A percentile compares a stretch with the other conserved stretches of the same genome.
Conservation (phyloP, 2,329 filamentous ascomycete species). For the Fusarium piperis region DNA sequence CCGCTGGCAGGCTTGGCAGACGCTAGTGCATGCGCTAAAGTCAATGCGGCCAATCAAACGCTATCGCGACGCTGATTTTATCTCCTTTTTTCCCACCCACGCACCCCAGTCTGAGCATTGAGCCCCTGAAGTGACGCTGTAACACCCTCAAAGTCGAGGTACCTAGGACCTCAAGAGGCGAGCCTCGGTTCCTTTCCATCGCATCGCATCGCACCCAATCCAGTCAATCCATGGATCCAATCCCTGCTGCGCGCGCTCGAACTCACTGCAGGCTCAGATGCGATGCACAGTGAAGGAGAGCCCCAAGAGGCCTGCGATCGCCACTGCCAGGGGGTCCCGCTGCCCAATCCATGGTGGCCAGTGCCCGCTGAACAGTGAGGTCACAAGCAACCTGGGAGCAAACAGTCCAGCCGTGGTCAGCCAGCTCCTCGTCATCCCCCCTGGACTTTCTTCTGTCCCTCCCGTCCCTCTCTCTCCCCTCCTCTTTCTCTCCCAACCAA, state of each 20-base stretch:
- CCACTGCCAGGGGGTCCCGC: conserved; percentile 30
- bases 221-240: not conserved
- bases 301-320: conserved; percentile 24
- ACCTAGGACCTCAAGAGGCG: conserved; percentile 24
- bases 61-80: conserved; percentile 47
- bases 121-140: conserved; percentile 53
- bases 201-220: not conserved
- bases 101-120: conserved; percentile 46
- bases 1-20: conserved; percentile 51
- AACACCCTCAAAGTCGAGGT: conserved; percentile 42
- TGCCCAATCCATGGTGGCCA: conserved; percentile 13
- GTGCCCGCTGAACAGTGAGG: conserved; percentile 1
- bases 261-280: conserved; percentile 5
- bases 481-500: conserved; percentile 35
- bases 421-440: conserved; percentile 28
- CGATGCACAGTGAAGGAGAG: conserved; percentile 9
- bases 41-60: conserved; percentile 51
- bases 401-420: conserved; percentile 5
- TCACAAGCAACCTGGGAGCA: conserved; percentile 3
- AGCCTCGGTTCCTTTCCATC: conserved; percentile 8
- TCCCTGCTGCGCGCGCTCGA: not conserved
- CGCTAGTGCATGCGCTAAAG: conserved; percentile 50
- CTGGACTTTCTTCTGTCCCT: conserved; percentile 39
- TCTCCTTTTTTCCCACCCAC: conserved; percentile 50
- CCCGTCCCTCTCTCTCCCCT: conserved; percentile 30